phyloP scores from a whole-genome alignment of 1,284 basidiomycete species.

The Ustilago crameri region DNA sequence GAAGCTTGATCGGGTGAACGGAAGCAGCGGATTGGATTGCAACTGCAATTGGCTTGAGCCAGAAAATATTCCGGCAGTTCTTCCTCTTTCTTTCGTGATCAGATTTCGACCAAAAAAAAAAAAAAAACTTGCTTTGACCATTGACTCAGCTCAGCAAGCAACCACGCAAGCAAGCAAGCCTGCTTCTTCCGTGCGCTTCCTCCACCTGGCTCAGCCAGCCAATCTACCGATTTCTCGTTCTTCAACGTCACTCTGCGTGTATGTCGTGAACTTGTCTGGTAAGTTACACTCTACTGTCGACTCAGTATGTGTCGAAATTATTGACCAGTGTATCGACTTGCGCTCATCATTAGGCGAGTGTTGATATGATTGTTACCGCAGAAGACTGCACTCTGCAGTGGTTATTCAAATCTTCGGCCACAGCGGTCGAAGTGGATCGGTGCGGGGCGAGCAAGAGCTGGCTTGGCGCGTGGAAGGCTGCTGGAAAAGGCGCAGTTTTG shows the following conservation, averaged over 20 bases:
- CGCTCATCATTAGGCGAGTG: too few relatives aligned
- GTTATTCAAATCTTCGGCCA: slow-evolving; percentile 13
- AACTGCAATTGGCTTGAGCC: too few relatives aligned
- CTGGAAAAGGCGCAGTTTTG: background rate
- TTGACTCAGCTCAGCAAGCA: slow-evolving; percentile 37
- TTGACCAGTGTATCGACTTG: too few relatives aligned
- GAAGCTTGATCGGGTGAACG: slow-evolving; percentile 16
- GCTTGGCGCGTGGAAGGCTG: too few relatives aligned
- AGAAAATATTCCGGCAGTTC: background rate
- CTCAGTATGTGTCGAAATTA: too few relatives aligned
- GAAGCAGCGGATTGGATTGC: slow-evolving; percentile 13
- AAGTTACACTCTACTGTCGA: too few relatives aligned
- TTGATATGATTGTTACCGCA: too few relatives aligned
- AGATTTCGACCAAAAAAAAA: background rate
- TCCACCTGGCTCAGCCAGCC: slow-evolving; percentile 1
- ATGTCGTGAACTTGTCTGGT: too few relatives aligned
- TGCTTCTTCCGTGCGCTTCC: background rate
- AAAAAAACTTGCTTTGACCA: background rate
- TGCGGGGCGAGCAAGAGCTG: background rate
- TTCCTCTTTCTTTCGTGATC: too few relatives aligned
- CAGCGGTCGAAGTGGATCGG: slow-evolving; percentile 15
- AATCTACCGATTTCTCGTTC: too few relatives aligned
- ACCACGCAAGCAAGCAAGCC: background rate
- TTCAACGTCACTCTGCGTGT: background rate
- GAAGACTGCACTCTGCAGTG: too few relatives aligned